phyloP scores from a whole-genome alignment of 495 filamentous ascomycete species.

The Lophium mytilinum region DNA sequence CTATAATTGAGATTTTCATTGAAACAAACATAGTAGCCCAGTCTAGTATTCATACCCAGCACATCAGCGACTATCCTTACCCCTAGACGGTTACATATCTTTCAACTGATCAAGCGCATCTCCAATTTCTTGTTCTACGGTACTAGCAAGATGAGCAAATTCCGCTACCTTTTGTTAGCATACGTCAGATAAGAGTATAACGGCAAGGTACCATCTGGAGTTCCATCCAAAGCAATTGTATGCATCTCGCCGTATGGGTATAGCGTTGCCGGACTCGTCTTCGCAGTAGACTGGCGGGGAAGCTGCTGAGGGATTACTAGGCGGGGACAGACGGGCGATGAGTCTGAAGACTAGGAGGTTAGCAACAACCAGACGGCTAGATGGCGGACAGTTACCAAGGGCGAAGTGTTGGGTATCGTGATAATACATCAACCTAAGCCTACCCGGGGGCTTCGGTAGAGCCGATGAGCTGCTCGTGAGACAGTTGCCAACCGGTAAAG shows the following conservation, averaged over 20 bases:
- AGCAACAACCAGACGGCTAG: conserved; percentile 7
- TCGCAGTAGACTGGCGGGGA: conserved; percentile 9
- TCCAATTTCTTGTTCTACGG: conserved; percentile 2
- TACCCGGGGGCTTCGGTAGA: conserved; percentile 3
- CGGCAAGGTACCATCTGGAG: conserved; percentile 11
- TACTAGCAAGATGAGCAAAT: conserved; percentile 9
- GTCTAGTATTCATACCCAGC: background rate
- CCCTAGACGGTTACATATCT: conserved; percentile 5
- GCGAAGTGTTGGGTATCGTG: conserved; percentile 13
- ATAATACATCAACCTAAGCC: conserved; percentile 4
- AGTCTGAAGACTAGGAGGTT: conserved; percentile 8
- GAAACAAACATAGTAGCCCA: too few species aligned
- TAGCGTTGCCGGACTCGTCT: conserved; percentile 8
- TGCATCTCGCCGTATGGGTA: conserved; percentile 8
- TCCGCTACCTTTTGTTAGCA: conserved; percentile 5
- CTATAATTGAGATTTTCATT: too few species aligned
- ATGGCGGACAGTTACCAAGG: background rate
- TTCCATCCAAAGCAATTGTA: conserved; percentile 13
- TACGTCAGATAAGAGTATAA: background rate
- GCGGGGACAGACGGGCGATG: conserved; percentile 7
- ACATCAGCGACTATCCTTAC: background rate
- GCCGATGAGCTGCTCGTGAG: conserved; percentile 9
- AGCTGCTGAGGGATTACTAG: conserved; percentile 14
- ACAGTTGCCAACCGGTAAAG: conserved; percentile 8
- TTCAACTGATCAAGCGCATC: conserved; percentile 8